A percentile compares a stretch with the other conserved stretches of the same genome.
These are phyloP conservation scores for Alternaria angustiovoidea DNA, from an alignment of 2,329 filamentous ascomycete genomes.

Conservation along the genomic window DNA sequence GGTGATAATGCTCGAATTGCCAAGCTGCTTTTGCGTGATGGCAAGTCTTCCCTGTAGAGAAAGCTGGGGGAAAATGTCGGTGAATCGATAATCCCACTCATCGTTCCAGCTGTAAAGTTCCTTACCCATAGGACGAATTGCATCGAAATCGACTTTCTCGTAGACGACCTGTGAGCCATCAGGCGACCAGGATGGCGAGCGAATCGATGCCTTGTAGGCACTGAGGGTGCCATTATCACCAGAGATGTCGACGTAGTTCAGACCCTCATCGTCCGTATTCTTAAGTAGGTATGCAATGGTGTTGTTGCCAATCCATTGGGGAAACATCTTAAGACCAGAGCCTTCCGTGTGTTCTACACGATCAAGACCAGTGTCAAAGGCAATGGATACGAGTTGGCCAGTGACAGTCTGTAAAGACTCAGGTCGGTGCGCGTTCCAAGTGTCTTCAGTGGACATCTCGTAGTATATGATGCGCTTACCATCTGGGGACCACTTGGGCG, in stretches of 20 bases:
- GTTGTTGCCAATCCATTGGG: no score
- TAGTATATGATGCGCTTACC: background rate
- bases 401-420: background rate
- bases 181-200: background rate
- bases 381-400: background rate
- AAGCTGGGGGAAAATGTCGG: no score
- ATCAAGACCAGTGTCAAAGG: no score
- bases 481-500: background rate
- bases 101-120: background rate
- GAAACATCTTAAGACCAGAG: no score
- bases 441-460: background rate
- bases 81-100: background rate
- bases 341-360: no score
- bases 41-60: no score
- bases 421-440: background rate
- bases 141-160: background rate
- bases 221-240: background rate
- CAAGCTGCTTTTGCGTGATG: no score
- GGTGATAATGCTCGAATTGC: no score
- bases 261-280: no score
- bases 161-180: background rate
- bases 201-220: background rate
- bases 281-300: no score
- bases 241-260: background rate
- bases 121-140: background rate